Evolutionary conservation across 176 grass and related monocot genomes (phyloP).

Genomic region (Miscanthus lutarioriparius): DNA sequence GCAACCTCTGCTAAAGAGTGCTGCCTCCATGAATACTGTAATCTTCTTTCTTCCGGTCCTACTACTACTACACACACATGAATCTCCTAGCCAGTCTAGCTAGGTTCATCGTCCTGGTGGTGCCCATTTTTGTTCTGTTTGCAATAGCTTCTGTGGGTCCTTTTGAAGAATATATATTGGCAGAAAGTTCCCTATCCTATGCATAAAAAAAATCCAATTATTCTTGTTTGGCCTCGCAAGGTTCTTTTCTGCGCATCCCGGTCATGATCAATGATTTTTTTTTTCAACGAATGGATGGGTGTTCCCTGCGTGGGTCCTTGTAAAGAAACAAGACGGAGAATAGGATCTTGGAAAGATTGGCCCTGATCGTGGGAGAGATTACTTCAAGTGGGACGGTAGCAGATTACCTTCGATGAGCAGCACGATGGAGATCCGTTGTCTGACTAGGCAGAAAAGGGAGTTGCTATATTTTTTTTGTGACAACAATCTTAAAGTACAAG

Average conservation of each 20-base stretch:
- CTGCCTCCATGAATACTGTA: background rate
- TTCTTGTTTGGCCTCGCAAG: background rate
- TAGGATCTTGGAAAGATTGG: constrained; percentile 41
- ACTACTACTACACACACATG: no score
- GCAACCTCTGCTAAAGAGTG: background rate
- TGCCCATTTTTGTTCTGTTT: background rate
- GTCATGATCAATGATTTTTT: background rate
- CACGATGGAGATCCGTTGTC: constrained; percentile 15
- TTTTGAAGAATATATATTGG: constrained; percentile 11
- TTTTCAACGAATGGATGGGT: background rate
- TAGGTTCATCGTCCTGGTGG: background rate
- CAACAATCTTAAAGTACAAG: background rate
- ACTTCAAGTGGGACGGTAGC: background rate
- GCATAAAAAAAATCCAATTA: background rate
- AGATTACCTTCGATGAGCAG: constrained; percentile 9
- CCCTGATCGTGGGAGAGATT: background rate
- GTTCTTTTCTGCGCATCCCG: background rate
- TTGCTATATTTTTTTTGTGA: background rate
- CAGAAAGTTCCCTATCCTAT: background rate
- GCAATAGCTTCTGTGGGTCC: background rate
- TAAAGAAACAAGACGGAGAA: constrained; percentile 1
- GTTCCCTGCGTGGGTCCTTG: background rate
- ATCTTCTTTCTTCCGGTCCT: no score
- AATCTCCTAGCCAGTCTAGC: background rate
- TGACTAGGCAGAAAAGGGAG: background rate